Evolutionary conservation across 2,329 filamentous ascomycete species (phyloP).

Genomic region (Stromatinia cepivora): DNA sequence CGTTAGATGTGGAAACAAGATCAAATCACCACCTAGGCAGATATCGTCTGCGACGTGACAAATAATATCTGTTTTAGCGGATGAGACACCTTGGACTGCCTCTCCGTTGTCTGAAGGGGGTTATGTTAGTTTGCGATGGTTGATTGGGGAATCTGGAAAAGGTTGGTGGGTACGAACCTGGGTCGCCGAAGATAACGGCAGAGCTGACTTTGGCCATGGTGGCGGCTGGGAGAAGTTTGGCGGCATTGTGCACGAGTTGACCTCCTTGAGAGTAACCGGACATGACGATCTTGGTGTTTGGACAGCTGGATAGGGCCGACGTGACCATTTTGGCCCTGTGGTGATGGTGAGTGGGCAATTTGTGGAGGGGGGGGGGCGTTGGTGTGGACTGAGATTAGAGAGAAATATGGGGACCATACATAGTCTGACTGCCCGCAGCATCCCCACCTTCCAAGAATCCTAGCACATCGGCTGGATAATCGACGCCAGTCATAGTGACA

Average conservation of each 20-base stretch:
- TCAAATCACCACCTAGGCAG: slow-evolving; percentile 29
- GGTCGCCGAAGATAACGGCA: slow-evolving; percentile 37
- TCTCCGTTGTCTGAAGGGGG: slow-evolving; percentile 32
- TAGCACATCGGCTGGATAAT: slow-evolving; percentile 49
- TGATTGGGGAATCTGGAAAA: neutral
- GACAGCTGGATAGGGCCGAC: neutral
- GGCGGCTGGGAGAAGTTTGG: slow-evolving; percentile 25
- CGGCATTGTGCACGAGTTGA: slow-evolving; percentile 34
- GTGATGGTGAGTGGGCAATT: slow-evolving; percentile 21
- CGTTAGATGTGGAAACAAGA: slow-evolving; percentile 31
- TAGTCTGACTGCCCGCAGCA: slow-evolving; percentile 45
- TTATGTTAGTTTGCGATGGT: neutral
- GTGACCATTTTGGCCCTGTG: slow-evolving; percentile 18
- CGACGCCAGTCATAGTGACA: slow-evolving; percentile 53
- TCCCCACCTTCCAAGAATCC: slow-evolving; percentile 52
- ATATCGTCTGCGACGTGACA: slow-evolving; percentile 35
- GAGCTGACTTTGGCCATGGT: slow-evolving; percentile 30
- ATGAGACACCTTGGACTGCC: slow-evolving; percentile 28
- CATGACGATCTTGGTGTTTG: slow-evolving; percentile 28
- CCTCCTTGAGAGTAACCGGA: slow-evolving; percentile 34
- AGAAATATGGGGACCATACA: slow-evolving; percentile 37
- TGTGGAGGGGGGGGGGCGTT: neutral
- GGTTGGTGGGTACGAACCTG: slow-evolving; percentile 27
- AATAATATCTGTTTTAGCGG: slow-evolving; percentile 31
- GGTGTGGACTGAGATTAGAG: neutral